Conservation (phyloP, 2,329 filamentous ascomycete genomes). For the Exophiala spinifera region DNA sequence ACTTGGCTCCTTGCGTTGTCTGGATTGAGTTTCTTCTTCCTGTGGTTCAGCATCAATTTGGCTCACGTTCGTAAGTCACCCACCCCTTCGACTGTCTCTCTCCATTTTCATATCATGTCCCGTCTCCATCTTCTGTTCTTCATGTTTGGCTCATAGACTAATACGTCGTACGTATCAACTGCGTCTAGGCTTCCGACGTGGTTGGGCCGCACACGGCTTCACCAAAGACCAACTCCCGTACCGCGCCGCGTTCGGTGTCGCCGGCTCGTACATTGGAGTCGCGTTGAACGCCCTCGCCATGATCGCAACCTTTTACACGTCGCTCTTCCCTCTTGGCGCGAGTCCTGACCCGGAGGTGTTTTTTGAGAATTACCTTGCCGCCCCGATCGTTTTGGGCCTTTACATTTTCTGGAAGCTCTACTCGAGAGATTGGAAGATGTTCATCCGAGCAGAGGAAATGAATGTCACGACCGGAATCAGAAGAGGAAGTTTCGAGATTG, state of each 20-base stretch:
- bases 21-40: slow-evolving; percentile 70
- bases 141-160: too few relatives aligned
- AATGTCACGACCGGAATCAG: slow-evolving; percentile 23
- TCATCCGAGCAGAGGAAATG: slow-evolving; percentile 19
- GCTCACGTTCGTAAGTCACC: slow-evolving; percentile 71
- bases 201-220: slow-evolving; percentile 53
- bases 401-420: slow-evolving; percentile 42
- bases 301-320: slow-evolving; percentile 83
- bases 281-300: slow-evolving; percentile 72
- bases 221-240: slow-evolving; percentile 75
- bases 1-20: slow-evolving; percentile 79
- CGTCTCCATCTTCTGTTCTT: too few relatives aligned
- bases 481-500: slow-evolving; percentile 19
- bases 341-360: slow-evolving; percentile 40
- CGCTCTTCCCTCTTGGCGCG: slow-evolving; percentile 67
- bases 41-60: slow-evolving; percentile 50
- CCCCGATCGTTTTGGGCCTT: slow-evolving; percentile 43
- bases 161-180: too few relatives aligned
- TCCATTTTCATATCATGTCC: too few relatives aligned
- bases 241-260: slow-evolving; percentile 70
- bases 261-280: slow-evolving; percentile 78
- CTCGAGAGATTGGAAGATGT: slow-evolving; percentile 22
- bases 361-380: slow-evolving; percentile 48
- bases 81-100: too few relatives aligned
- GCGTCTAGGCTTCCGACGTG: slow-evolving; percentile 45